phyloP scores from a whole-genome alignment of 2,329 filamentous ascomycete species.

The Bertia moriformis region DNA sequence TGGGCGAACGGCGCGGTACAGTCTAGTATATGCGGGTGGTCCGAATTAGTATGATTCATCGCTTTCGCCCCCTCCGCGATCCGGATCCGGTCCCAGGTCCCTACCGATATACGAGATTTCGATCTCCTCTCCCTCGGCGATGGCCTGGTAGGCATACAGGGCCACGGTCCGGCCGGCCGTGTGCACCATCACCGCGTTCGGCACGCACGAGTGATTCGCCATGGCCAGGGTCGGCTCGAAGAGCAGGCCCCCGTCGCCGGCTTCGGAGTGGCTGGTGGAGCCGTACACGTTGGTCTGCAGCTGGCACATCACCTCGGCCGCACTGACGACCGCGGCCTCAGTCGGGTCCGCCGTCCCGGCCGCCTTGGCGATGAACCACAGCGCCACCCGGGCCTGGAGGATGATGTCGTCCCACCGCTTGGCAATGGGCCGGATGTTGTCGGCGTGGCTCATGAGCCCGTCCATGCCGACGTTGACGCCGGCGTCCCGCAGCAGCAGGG shows the following conservation, averaged over 20 bases:
- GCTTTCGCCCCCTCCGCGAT: too few relatives aligned
- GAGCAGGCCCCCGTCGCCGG: slow-evolving; percentile 36
- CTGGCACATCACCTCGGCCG: slow-evolving; percentile 36
- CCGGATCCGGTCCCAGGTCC: background rate
- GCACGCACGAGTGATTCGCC: slow-evolving; percentile 47
- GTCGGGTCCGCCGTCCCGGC: slow-evolving; percentile 17
- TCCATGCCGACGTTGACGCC: slow-evolving; percentile 16
- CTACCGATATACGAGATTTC: slow-evolving; percentile 47
- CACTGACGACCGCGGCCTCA: slow-evolving; percentile 10
- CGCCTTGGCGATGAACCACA: slow-evolving; percentile 26
- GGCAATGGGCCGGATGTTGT: too few relatives aligned
- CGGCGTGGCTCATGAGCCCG: slow-evolving; percentile 29
- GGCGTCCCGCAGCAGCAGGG: slow-evolving; percentile 23
- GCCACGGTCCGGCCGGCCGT: slow-evolving; percentile 35
- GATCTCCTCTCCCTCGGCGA: slow-evolving; percentile 37
- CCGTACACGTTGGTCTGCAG: slow-evolving; percentile 50
- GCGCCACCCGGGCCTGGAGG: slow-evolving; percentile 32
- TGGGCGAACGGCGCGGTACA: slow-evolving; percentile 28
- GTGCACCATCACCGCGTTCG: slow-evolving; percentile 42
- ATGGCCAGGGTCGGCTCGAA: slow-evolving; percentile 40
- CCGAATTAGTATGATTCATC: slow-evolving; percentile 3
- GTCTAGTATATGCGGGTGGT: background rate
- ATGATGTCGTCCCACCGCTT: slow-evolving; percentile 30
- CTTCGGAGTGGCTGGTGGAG: slow-evolving; percentile 34
- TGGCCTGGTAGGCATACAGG: slow-evolving; percentile 31